Evolutionary conservation across 805 yeast genomes (phyloP).

Genomic region (Wickerhamomyces subpelliculosus): DNA sequence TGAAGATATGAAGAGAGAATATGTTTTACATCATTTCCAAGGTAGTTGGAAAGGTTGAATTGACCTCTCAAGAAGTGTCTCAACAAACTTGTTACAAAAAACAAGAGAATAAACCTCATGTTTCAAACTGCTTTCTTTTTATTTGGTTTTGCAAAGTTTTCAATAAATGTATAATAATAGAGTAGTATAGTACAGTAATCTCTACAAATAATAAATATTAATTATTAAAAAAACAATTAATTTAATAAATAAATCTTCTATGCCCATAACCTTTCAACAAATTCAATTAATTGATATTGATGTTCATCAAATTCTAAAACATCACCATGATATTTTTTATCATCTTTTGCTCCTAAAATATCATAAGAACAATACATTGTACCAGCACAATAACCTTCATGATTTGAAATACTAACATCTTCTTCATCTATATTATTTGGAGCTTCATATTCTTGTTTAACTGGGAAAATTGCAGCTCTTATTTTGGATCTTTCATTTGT

Average conservation of each 20-base stretch:
- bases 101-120: too few species aligned
- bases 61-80: too few species aligned
- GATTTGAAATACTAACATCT: conserved; percentile 4
- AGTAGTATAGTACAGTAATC: too few species aligned
- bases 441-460: conserved; percentile 8
- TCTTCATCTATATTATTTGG: conserved; percentile 9
- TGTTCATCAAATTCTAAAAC: conserved; percentile 2
- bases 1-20: conserved; percentile 54
- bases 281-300: background rate
- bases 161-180: too few species aligned
- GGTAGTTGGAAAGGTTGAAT: conserved; percentile 44
- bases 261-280: background rate
- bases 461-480: conserved; percentile 11
- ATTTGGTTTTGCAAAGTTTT: too few species aligned
- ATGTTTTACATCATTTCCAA: conserved; percentile 48
- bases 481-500: conserved; percentile 2
- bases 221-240: too few species aligned
- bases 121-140: too few species aligned
- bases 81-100: too few species aligned
- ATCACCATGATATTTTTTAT: conserved; percentile 5
- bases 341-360: conserved; percentile 9
- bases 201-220: too few species aligned
- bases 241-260: too few species aligned
- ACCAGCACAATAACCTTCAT: conserved; percentile 8
- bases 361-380: conserved; percentile 14